Evolutionary conservation across 225 moss, liverwort and hornwort genomes (phyloP).

Genomic region (Bryum argenteum): DNA sequence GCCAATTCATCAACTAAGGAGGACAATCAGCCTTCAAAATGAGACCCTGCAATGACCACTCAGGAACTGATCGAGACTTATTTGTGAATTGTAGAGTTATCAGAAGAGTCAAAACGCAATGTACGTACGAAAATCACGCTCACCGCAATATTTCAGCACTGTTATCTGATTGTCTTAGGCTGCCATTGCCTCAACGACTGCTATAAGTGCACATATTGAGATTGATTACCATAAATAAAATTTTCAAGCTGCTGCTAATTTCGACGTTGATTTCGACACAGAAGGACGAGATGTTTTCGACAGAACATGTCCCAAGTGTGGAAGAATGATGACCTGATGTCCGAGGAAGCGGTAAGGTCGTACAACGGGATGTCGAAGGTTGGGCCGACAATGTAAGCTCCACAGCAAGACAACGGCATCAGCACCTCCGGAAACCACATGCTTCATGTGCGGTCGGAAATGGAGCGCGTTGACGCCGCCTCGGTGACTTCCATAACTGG

Average conservation of each 20-base stretch:
- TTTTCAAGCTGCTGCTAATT: background rate
- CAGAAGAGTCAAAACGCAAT: slow-evolving; percentile 3
- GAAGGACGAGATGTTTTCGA: too few relatives aligned
- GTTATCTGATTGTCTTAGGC: background rate
- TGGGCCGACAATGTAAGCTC: slow-evolving; percentile 95
- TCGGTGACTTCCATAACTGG: slow-evolving; percentile 85
- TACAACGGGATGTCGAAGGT: slow-evolving; percentile 78
- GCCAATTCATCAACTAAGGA: background rate
- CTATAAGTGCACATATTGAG: background rate
- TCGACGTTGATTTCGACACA: too few relatives aligned
- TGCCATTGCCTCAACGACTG: background rate
- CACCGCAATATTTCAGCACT: background rate
- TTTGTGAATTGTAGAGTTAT: too few relatives aligned
- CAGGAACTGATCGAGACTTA: slow-evolving; percentile 3
- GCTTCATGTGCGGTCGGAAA: slow-evolving; percentile 96
- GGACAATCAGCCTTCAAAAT: background rate
- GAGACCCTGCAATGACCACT: background rate
- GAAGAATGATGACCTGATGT: slow-evolving; percentile 64
- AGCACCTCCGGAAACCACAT: slow-evolving; percentile 85
- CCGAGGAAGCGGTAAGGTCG: slow-evolving; percentile 94
- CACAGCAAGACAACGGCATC: slow-evolving; percentile 80
- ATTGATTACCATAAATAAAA: background rate
- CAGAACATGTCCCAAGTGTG: background rate
- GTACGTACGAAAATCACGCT: background rate
- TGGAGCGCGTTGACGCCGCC: slow-evolving; percentile 77